Conservation (phyloP, 2,329 filamentous ascomycete species). For the Pseudogymnoascus sp. region DNA sequence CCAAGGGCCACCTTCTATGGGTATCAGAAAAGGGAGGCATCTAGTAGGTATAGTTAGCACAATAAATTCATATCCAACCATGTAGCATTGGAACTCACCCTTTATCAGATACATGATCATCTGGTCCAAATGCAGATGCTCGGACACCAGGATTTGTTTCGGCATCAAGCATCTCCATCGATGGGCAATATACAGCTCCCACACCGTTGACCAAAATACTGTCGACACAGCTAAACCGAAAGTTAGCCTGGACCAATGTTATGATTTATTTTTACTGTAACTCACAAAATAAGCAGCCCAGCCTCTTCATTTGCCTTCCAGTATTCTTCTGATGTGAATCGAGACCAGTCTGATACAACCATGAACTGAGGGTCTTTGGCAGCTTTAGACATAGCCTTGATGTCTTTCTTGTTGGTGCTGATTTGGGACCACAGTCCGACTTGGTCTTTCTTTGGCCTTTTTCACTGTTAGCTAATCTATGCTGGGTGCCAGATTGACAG, state of each 20-base stretch:
- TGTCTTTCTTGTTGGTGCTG: slow-evolving; percentile 11
- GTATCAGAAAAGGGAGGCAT: slow-evolving; percentile 18
- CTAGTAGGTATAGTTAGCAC: slow-evolving; percentile 19
- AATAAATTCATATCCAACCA: slow-evolving; percentile 25
- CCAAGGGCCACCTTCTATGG: slow-evolving; percentile 9
- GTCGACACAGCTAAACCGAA: slow-evolving; percentile 15
- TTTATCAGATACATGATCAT: slow-evolving; percentile 23
- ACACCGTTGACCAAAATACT: slow-evolving; percentile 20
- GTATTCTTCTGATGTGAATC: slow-evolving; percentile 15
- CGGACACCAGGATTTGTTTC: slow-evolving; percentile 19
- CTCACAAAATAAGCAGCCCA: too few relatives aligned
- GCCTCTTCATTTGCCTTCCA: too few relatives aligned
- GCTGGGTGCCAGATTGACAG: too few relatives aligned
- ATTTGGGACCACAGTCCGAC: slow-evolving; percentile 14
- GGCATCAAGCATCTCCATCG: slow-evolving; percentile 15
- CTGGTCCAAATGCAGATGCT: slow-evolving; percentile 13
- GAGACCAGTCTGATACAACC: slow-evolving; percentile 18
- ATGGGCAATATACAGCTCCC: slow-evolving; percentile 20
- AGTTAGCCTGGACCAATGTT: too few relatives aligned
- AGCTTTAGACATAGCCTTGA: slow-evolving; percentile 11
- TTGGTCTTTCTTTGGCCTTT: slow-evolving; percentile 12
- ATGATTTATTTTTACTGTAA: too few relatives aligned
- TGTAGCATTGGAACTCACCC: slow-evolving; percentile 18
- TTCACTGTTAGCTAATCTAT: background rate
- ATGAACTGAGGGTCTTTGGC: slow-evolving; percentile 12